Evolutionary conservation across 2,329 filamentous ascomycete genomes (phyloP), one percentile per base, ranked within the genome.

Genomic region (Akanthomyces muscarius): DNA sequence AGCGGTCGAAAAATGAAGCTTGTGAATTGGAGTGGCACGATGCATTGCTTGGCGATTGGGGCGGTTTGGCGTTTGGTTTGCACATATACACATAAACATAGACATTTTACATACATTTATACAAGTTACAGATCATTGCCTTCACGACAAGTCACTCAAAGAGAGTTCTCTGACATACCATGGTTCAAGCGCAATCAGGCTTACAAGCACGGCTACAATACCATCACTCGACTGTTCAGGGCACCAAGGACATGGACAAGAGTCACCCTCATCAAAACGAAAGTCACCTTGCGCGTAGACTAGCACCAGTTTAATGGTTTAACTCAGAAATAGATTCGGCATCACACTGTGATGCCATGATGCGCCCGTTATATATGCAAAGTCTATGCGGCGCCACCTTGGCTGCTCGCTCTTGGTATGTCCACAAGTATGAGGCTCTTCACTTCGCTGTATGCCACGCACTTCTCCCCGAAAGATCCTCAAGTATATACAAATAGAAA

Each of bases 331-430:
- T 38, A 48, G 38, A 8, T 33, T 52, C 33, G 54, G 45, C 59
- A 55, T 54, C 50, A 61, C 42, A 11, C 33, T 48, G 41, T 55
- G 51, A 54, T 54, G 41, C 30, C 51, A 21, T 54, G 51, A 50
- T 48, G 44, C 59, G 47, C 53, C 30, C 38, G 38, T 53, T 58
- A 63, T 63, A 53, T 63, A 58, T 63, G 61, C 61, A 51, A 63
- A 63, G 61, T 63, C 61, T 58, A 63, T 45, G 54, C 61, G 47
- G 36, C 60, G 42, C 59, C 58, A 18, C 48, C 16, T 21, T 25
- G 41, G 41, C 50, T 61, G 50, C 50, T 47, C 59, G 42, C 51
- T 30, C n/a, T 45, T 59, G 33, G 44, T 58, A 50, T 47, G 28
- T 61, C 36, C 18, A 33, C 47, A 45, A 52, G 41, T 53, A 25